A percentile compares a stretch with the other conserved stretches of the same genome.
These are phyloP conservation scores for Xylariaceae sp. DNA, from an alignment of 2,329 filamentous ascomycete species.

Conservation along the genomic window DNA sequence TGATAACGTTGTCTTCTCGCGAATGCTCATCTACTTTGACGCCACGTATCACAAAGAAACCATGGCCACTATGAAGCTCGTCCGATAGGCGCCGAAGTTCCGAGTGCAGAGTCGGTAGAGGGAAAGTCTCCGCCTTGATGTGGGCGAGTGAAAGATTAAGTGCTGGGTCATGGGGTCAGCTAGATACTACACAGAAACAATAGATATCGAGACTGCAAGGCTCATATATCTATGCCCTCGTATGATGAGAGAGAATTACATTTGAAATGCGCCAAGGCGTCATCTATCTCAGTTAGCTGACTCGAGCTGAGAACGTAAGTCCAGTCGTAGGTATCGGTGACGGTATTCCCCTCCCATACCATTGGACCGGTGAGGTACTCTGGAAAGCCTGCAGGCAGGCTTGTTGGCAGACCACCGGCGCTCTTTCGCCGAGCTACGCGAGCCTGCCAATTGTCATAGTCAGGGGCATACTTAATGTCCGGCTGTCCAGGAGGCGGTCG, in stretches of 20 bases:
- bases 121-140: constrained; percentile 52
- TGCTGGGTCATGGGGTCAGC: constrained; percentile 3
- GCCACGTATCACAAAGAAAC: constrained; percentile 61
- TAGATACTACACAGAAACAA: not conserved
- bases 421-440: constrained; percentile 45
- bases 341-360: constrained; percentile 55
- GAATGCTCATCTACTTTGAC: constrained; percentile 51
- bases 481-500: constrained; percentile 40
- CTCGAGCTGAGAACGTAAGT: constrained; percentile 45
- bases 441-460: constrained; percentile 51
- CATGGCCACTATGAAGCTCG: constrained; percentile 56
- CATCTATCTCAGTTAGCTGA: constrained; percentile 50
- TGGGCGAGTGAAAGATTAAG: constrained; percentile 36
- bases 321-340: constrained; percentile 51
- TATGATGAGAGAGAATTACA: constrained; percentile 24
- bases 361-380: constrained; percentile 45
- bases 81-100: constrained; percentile 50
- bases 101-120: constrained; percentile 49
- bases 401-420: constrained; percentile 37
- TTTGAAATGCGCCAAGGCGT: constrained; percentile 42
- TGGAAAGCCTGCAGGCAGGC: constrained; percentile 51
- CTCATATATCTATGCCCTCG: too few relatives aligned
- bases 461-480: constrained; percentile 57
- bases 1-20: constrained; percentile 55
- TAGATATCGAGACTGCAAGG: not conserved